Base-by-base conservation (phyloP, 2,329 filamentous ascomycete species). In the Celoporthe dispersa region DNA sequence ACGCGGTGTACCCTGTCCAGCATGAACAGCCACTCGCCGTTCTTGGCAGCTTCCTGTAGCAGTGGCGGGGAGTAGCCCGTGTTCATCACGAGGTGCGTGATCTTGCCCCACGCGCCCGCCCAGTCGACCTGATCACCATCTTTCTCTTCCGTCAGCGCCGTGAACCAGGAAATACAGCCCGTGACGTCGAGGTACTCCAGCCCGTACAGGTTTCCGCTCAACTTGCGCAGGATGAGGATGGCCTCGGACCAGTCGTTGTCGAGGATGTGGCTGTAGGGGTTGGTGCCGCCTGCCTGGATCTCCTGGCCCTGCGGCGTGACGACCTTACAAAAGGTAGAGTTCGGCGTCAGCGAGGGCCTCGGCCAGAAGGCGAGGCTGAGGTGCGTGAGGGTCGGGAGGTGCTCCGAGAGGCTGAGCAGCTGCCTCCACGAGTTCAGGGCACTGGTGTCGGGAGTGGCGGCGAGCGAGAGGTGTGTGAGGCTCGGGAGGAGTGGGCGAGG, bases 301-400 rank as follows among this genome's bases (percentile, higher is more conserved):
- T 75, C 78, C 39, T 75, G 79, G 37, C 82, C 85, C 41, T 82
- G 78, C 5, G 81, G 79, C 5, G 84, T 83, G 1, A 81, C 77
- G 2, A 89, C 78, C 1, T 84, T 83, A 0, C 85, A 79, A 35
- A 80, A 80, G 69, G 81, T 84, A 8, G 87, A 83, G 73, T 86
- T 85, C 11, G 86, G 86, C 1, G 87, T 87, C n/a, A 88, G 78
- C 22, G 83, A 84, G 1, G 89, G 89, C 64, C 84, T 83, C 1
- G 89, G 88, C 89, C 89, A 91, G 75, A 85, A 86, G 22, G 88
- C 87, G 8, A 91, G 81, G 73, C 85, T 88, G 55, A 91, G 80
- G 74, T 91, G 88, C 1, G 88, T 91, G 53, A 91, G 78, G 19
- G 81, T 84, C 0, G 82, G 82, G 8, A 89, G 76, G 73, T 85